A percentile compares a stretch with the other conserved stretches of the same genome.
Conservation (phyloP, 192 early-diverging fungal genomes). For the Coemansia sp. region DNA sequence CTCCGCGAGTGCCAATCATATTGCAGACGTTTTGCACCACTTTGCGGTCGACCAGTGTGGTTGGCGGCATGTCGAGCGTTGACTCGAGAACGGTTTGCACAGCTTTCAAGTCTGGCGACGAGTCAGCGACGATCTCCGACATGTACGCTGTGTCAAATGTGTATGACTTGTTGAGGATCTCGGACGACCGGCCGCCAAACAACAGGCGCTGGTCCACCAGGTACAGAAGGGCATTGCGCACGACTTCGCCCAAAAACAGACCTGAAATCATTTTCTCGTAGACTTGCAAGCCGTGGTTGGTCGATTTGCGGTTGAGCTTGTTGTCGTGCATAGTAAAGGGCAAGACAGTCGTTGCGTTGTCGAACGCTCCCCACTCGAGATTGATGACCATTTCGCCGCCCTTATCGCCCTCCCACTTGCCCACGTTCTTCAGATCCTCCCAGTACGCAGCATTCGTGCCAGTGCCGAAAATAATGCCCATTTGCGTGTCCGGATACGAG, state of each 20-base stretch:
- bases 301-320: constrained; percentile 73
- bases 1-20: constrained; percentile 80
- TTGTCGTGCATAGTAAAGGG: constrained; percentile 86
- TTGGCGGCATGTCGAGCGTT: constrained; percentile 57
- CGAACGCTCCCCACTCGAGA: constrained; percentile 89
- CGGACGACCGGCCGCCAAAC: constrained; percentile 66
- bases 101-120: constrained; percentile 61
- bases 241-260: constrained; percentile 90
- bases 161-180: constrained; percentile 61
- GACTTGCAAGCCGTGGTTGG: constrained; percentile 78
- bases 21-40: constrained; percentile 71
- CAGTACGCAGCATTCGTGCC: constrained; percentile 95
- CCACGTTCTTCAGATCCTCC: constrained; percentile 72
- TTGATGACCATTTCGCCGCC: constrained; percentile 88
- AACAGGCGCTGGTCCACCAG: constrained; percentile 76
- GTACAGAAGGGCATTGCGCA: constrained; percentile 76
- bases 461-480: constrained; percentile 90
- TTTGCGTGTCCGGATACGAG: constrained; percentile 68
- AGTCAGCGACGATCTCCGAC: constrained; percentile 62
- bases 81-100: constrained; percentile 59
- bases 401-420: constrained; percentile 65
- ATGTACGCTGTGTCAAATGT: constrained; percentile 64
- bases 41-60: constrained; percentile 65
- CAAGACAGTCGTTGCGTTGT: constrained; percentile 71
- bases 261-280: constrained; percentile 98